Conservation (phyloP, 2,329 filamentous ascomycete genomes). For the Pyricularia grisea region DNA sequence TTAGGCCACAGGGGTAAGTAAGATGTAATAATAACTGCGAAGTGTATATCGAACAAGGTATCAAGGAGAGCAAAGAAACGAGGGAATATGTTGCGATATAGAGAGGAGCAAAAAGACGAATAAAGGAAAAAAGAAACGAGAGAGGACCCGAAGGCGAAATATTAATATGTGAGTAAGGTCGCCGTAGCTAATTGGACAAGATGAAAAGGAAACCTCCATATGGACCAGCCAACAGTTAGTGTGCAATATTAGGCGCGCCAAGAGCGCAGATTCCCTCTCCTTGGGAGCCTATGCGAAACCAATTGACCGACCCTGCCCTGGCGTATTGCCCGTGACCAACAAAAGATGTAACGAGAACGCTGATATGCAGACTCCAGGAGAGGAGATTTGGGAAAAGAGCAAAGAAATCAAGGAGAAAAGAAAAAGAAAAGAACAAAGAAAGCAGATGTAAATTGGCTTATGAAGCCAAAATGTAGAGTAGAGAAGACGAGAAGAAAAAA, state of each 20-base stretch:
- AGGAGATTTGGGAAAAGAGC: conserved; percentile 11
- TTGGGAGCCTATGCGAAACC: conserved; percentile 27
- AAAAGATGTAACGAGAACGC: conserved; percentile 20
- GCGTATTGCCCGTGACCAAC: conserved; percentile 35
- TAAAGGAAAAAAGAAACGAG: conserved; percentile 13
- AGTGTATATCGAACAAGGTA: conserved; percentile 36
- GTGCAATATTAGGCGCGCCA: conserved; percentile 35
- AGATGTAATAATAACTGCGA: conserved; percentile 10
- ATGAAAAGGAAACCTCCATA: conserved; percentile 30
- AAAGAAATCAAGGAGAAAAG: conserved; percentile 22
- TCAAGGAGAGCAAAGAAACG: conserved; percentile 15
- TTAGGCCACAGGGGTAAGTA: neutral
- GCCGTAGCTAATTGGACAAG: conserved; percentile 39
- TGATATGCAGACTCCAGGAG: conserved; percentile 14
- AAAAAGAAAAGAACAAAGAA: conserved; percentile 15
- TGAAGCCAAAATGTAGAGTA: conserved; percentile 10
- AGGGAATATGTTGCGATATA: conserved; percentile 16
- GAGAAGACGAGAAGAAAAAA: conserved; percentile 9
- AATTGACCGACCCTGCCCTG: conserved; percentile 27
- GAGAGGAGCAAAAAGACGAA: conserved; percentile 14
- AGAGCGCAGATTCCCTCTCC: conserved; percentile 20
- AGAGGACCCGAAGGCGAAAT: conserved; percentile 8
- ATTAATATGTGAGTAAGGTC: conserved; percentile 30
- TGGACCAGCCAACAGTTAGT: conserved; percentile 42
- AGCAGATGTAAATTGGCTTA: conserved; percentile 11